Conservation (phyloP, 305 asterid genomes). For the Fraxinus xanthoxyloides region DNA sequence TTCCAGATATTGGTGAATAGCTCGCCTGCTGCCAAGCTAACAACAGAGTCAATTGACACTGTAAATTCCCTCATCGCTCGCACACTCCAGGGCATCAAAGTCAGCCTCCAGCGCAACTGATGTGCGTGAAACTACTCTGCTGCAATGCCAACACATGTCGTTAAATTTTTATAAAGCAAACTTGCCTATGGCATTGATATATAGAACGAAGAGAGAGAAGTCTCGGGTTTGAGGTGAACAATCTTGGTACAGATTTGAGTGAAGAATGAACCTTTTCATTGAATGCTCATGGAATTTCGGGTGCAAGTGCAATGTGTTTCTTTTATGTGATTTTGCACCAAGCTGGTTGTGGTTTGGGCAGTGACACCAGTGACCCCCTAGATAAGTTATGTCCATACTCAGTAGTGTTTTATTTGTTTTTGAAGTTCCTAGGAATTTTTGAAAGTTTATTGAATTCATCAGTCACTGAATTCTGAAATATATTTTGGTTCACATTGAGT, state of each 20-base stretch:
- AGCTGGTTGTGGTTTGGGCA: conserved; percentile 63
- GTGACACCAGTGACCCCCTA: conserved; percentile 52
- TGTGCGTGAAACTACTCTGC: not conserved
- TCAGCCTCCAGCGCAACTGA: conserved; percentile 39
- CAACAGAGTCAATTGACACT: conserved; percentile 60
- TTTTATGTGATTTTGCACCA: not conserved
- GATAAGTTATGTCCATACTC: conserved; percentile 12
- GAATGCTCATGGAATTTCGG: not conserved
- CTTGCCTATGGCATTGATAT: not conserved
- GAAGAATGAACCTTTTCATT: conserved; percentile 65
- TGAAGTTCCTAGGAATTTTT: not conserved
- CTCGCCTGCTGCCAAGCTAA: conserved; percentile 52
- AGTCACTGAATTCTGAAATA: not conserved
- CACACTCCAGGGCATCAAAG: conserved; percentile 54
- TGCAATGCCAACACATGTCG: not conserved
- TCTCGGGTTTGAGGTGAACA: not conserved
- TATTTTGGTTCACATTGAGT: not conserved
- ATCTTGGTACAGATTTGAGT: conserved; percentile 41
- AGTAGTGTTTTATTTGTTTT: not conserved
- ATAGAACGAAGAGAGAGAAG: not conserved
- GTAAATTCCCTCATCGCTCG: conserved; percentile 59
- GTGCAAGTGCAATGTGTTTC: not conserved
- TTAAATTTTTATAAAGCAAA: not conserved
- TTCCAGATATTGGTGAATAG: conserved; percentile 64
- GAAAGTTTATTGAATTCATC: not conserved